Evolutionary conservation across 106 monocot genomes (phyloP).

Genomic region (Platanthera zijinensis): DNA sequence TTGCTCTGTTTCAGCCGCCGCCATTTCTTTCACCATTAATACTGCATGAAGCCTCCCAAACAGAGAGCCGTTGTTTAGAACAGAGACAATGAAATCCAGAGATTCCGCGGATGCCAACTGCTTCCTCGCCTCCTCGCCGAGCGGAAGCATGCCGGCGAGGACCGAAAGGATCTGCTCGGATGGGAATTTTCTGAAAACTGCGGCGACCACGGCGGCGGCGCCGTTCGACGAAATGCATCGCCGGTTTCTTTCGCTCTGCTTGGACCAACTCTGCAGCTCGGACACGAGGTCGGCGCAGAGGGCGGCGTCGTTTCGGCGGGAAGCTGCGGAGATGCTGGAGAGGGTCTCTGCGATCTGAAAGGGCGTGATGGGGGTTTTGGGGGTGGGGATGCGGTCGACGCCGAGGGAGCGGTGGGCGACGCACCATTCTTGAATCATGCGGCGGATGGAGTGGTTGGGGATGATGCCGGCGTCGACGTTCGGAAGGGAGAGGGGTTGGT

Average conservation of each 20-base stretch:
- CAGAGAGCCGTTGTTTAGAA: slow-evolving; percentile 22
- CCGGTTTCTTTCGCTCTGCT: slow-evolving; percentile 41
- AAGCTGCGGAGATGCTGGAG: slow-evolving; percentile 1
- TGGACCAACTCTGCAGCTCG: slow-evolving; percentile 18
- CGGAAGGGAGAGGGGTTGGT: not conserved
- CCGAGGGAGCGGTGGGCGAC: slow-evolving; percentile 33
- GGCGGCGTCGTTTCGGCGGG: slow-evolving; percentile 5
- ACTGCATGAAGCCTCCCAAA: slow-evolving; percentile 31
- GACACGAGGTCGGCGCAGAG: slow-evolving; percentile 14
- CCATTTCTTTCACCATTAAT: slow-evolving; percentile 32
- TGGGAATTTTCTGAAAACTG: slow-evolving; percentile 11
- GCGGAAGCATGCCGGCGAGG: slow-evolving; percentile 19
- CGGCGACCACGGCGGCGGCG: slow-evolving; percentile 15
- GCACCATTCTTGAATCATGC: slow-evolving; percentile 62
- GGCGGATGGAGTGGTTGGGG: slow-evolving; percentile 47
- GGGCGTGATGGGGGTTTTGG: slow-evolving; percentile 19
- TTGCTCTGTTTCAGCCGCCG: not conserved
- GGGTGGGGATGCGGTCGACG: slow-evolving; percentile 42
- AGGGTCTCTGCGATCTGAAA: slow-evolving; percentile 12
- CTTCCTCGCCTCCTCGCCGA: slow-evolving; percentile 19
- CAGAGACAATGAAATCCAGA: slow-evolving; percentile 26
- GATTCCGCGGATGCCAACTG: slow-evolving; percentile 18
- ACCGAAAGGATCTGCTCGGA: slow-evolving; percentile 32
- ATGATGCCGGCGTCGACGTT: slow-evolving; percentile 9
- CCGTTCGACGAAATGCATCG: slow-evolving; percentile 19